Conservation (phyloP, 371 early-diverging fungal species). For the Mortierella sp. region DNA sequence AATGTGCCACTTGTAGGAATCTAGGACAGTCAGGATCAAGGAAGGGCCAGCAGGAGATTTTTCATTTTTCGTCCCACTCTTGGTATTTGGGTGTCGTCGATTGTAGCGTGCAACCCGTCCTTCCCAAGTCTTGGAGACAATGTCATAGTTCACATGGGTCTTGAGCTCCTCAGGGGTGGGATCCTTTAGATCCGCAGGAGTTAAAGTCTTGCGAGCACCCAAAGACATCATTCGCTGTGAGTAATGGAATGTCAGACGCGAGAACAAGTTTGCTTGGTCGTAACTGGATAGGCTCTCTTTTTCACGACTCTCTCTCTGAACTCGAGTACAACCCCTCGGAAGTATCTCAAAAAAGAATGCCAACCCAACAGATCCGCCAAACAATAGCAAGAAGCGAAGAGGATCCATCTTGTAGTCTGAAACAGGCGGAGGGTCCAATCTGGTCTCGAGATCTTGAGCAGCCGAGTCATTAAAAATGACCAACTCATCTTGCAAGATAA, state of each 20-base stretch:
- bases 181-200: slow-evolving; percentile 19
- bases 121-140: slow-evolving; percentile 27
- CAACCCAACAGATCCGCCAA: slow-evolving; percentile 19
- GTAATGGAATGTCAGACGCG: slow-evolving; percentile 37
- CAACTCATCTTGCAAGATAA: slow-evolving; percentile 22
- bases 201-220: slow-evolving; percentile 32
- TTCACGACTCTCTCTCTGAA: slow-evolving; percentile 37
- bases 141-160: slow-evolving; percentile 22
- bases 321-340: slow-evolving; percentile 33
- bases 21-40: slow-evolving; percentile 21
- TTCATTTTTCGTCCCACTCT: slow-evolving; percentile 3
- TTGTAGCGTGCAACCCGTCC: slow-evolving; percentile 13
- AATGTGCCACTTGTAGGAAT: slow-evolving; percentile 26
- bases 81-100: slow-evolving; percentile 3
- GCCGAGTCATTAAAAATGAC: not conserved
- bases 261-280: slow-evolving; percentile 51
- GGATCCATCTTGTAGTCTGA: slow-evolving; percentile 34
- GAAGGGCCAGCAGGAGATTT: slow-evolving; percentile 18
- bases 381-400: slow-evolving; percentile 19
- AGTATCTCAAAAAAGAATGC: slow-evolving; percentile 39
- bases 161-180: slow-evolving; percentile 18
- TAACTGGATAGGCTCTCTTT: slow-evolving; percentile 20
- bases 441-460: not conserved
- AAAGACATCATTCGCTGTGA: slow-evolving; percentile 28
- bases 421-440: slow-evolving; percentile 35